Conservation (phyloP, 306 rosid species). For the Quillaja saponaria region DNA sequence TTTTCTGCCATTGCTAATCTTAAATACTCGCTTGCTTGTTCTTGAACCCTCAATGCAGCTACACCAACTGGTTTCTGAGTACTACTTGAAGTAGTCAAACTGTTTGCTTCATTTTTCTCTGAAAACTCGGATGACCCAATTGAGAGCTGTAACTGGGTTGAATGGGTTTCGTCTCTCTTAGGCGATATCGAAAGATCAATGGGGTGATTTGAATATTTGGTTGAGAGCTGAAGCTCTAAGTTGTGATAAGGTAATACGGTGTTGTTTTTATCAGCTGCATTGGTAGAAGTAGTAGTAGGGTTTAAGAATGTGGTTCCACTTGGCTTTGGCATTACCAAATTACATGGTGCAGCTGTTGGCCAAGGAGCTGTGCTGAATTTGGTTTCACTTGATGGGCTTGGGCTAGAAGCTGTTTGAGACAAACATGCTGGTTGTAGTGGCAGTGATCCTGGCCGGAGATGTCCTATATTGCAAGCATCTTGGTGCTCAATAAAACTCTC, state of each 20-base stretch:
- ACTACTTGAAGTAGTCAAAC: no score
- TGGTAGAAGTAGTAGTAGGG: slow-evolving; percentile 12
- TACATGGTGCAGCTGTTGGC: slow-evolving; percentile 25
- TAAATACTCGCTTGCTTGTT: slow-evolving; percentile 55
- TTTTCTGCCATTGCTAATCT: slow-evolving; percentile 86
- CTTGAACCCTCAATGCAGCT: slow-evolving; percentile 45
- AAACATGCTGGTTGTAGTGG: slow-evolving; percentile 62
- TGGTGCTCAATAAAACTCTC: slow-evolving; percentile 99
- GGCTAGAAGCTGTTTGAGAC: slow-evolving; percentile 96
- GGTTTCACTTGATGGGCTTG: slow-evolving; percentile 87
- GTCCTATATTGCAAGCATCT: slow-evolving; percentile 93
- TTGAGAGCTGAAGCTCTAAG: slow-evolving; percentile 88
- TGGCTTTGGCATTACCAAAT: slow-evolving; percentile 42
- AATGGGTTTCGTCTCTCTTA: slow-evolving; percentile 42
- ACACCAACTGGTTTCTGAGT: slow-evolving; percentile 28
- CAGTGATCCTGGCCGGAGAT: slow-evolving; percentile 59
- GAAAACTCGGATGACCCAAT: slow-evolving; percentile 75
- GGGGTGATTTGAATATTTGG: slow-evolving; percentile 23
- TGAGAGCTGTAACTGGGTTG: slow-evolving; percentile 80
- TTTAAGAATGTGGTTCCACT: slow-evolving; percentile 44
- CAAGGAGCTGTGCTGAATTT: slow-evolving; percentile 66
- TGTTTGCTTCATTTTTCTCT: slow-evolving; percentile 44
- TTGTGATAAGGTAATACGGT: slow-evolving; percentile 48
- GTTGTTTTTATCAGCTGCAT: slow-evolving; percentile 13
- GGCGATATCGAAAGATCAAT: slow-evolving; percentile 41